These are phyloP conservation scores for Penicillium nordicum DNA, from an alignment of 2,329 filamentous ascomycete species.

Conservation along the genomic window DNA sequence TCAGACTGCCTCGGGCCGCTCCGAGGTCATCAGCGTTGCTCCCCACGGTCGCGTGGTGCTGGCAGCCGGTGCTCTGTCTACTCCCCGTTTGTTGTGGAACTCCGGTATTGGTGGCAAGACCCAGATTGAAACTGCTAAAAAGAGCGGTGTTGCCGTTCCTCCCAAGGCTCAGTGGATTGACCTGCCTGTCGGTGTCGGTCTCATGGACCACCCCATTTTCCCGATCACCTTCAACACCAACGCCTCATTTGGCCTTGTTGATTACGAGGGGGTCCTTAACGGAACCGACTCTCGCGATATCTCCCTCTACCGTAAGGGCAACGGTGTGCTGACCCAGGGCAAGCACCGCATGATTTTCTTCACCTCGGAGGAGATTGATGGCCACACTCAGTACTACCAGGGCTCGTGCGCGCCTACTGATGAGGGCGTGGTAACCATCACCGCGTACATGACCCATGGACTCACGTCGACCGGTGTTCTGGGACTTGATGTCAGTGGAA, in stretches of 20 bases:
- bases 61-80: conserved; percentile 67
- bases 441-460: conserved; percentile 28
- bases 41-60: conserved; percentile 63
- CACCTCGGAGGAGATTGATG: conserved; percentile 26
- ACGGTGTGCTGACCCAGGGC: conserved; percentile 21
- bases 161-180: conserved; percentile 48
- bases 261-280: conserved; percentile 18
- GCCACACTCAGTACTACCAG: conserved; percentile 28
- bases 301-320: conserved; percentile 21
- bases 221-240: conserved; percentile 18
- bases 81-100: conserved; percentile 64
- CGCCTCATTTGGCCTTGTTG: conserved; percentile 17
- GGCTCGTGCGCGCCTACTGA: conserved; percentile 21
- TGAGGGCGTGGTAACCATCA: conserved; percentile 21
- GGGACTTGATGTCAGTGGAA: conserved; percentile 22
- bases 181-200: conserved; percentile 50
- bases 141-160: conserved; percentile 43
- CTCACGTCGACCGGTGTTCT: conserved; percentile 26
- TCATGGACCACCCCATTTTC: conserved; percentile 44
- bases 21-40: conserved; percentile 64
- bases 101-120: conserved; percentile 64
- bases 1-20: conserved; percentile 25
- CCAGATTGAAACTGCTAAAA: conserved; percentile 46
- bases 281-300: conserved; percentile 22
- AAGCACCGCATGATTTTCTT: conserved; percentile 29